Percentiles rank a stretch among this genome's conserved stretches.
phyloP scores from a whole-genome alignment of 345 rosid species.

The Aquilaria sinensis region DNA sequence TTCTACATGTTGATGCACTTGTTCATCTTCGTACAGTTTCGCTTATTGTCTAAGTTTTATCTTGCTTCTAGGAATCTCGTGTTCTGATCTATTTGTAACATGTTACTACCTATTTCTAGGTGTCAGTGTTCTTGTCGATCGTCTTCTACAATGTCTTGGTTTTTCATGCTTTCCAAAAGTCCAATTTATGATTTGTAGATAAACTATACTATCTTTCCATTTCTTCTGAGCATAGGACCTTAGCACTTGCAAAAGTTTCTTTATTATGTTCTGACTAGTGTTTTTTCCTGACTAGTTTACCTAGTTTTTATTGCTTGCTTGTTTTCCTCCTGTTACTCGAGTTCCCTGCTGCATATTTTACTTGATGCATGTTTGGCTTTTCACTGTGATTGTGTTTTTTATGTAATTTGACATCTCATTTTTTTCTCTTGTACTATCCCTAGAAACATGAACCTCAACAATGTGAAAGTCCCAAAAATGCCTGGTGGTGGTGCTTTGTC shows the following conservation, averaged over 20 bases:
- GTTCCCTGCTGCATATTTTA: background rate
- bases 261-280: background rate
- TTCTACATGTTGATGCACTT: too few species aligned
- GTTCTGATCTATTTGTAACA: too few species aligned
- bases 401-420: background rate
- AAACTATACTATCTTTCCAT: background rate
- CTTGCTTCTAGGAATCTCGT: too few species aligned
- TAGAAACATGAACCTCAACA: conserved; percentile 43
- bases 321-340: background rate
- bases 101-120: too few species aligned
- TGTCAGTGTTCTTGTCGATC: too few species aligned
- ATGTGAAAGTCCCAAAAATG: conserved; percentile 75
- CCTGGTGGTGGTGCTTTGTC: conserved; percentile 68
- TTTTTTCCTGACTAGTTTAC: background rate
- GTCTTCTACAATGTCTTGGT: too few species aligned
- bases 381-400: background rate
- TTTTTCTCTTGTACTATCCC: background rate
- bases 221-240: background rate
- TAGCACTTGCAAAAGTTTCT: background rate
- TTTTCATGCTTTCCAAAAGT: too few species aligned
- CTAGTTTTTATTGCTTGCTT: background rate
- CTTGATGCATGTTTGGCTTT: background rate
- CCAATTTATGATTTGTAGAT: too few species aligned
- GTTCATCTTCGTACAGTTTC: too few species aligned
- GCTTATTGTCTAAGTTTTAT: too few species aligned